phyloP scores from a whole-genome alignment of 139 green algal genomes.

The Asterochloris sp. region DNA sequence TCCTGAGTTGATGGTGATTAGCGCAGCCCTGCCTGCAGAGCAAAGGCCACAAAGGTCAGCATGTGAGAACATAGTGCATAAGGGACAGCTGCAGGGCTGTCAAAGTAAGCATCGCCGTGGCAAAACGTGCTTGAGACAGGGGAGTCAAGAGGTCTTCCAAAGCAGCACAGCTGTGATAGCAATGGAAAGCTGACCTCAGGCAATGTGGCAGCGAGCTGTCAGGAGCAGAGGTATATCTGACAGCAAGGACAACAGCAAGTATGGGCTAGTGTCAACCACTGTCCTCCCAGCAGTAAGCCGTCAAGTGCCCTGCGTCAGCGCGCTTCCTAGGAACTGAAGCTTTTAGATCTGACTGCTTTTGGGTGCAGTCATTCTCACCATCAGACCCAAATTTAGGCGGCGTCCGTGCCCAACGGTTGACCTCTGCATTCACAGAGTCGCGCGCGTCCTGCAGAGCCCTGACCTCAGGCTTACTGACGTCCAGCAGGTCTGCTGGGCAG shows the following conservation, averaged over 20 bases:
- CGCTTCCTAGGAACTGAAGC: background rate
- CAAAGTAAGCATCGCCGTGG: no score
- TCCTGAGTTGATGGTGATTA: slow-evolving; percentile 19
- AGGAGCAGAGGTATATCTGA: no score
- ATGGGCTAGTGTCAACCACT: no score
- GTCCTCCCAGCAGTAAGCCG: no score
- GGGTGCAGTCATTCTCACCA: background rate
- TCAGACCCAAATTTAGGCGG: slow-evolving; percentile 8
- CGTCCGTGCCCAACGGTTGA: slow-evolving; percentile 5
- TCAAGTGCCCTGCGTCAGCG: no score
- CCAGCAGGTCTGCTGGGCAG: slow-evolving; percentile 13
- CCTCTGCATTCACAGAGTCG: slow-evolving; percentile 16
- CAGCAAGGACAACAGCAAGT: no score
- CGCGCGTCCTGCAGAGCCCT: slow-evolving; percentile 6
- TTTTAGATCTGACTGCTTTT: background rate
- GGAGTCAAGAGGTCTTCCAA: no score
- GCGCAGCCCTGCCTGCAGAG: background rate
- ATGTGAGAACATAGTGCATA: no score
- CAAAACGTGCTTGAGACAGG: no score
- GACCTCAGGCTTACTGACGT: slow-evolving; percentile 6
- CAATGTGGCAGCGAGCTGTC: no score
- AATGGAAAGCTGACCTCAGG: no score
- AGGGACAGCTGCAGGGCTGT: no score
- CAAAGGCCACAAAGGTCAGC: background rate
- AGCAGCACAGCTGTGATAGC: background rate